Evolutionary conservation across 2,329 filamentous ascomycete species (phyloP).

Genomic region (Helotiales sp.): DNA sequence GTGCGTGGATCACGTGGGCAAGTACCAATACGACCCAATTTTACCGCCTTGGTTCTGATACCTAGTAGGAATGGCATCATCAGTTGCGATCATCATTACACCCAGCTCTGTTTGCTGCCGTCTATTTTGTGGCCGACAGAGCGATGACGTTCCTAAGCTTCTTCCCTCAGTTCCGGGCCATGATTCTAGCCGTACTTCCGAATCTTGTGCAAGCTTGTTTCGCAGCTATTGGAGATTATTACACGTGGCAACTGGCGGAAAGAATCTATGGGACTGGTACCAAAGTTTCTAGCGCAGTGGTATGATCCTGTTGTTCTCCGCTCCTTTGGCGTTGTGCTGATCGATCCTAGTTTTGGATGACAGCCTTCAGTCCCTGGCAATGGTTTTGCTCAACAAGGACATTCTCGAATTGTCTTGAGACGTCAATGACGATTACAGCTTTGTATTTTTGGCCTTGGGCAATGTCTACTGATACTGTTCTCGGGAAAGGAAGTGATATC

Average conservation of each 20-base stretch:
- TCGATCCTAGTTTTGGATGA: conserved; percentile 66
- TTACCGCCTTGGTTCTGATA: conserved; percentile 21
- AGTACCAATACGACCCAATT: conserved; percentile 39
- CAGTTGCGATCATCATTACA: conserved; percentile 89
- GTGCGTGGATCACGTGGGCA: conserved; percentile 97
- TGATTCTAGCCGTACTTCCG: conserved; percentile 73
- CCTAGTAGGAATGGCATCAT: conserved; percentile 83
- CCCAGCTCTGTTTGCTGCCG: conserved; percentile 80
- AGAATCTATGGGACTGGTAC: conserved; percentile 72
- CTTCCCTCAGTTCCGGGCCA: conserved; percentile 61
- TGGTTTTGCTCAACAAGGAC: conserved; percentile 95
- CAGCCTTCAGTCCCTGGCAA: conserved; percentile 84
- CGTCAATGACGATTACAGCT: conserved; percentile 80
- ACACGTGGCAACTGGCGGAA: conserved; percentile 81
- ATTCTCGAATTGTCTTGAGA: conserved; percentile 92
- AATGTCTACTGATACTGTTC: conserved; percentile 52
- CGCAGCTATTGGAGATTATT: conserved; percentile 81
- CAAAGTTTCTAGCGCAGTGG: conserved; percentile 70
- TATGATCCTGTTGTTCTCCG: conserved; percentile 47
- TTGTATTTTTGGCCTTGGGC: conserved; percentile 88
- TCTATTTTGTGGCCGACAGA: conserved; percentile 68
- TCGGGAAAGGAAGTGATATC: conserved; percentile 21
- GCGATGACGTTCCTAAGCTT: conserved; percentile 60
- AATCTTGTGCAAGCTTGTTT: conserved; percentile 77
- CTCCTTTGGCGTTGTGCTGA: conserved; percentile 10